Conservation (phyloP, 1,284 basidiomycete species). For the Malassezia globosa region DNA sequence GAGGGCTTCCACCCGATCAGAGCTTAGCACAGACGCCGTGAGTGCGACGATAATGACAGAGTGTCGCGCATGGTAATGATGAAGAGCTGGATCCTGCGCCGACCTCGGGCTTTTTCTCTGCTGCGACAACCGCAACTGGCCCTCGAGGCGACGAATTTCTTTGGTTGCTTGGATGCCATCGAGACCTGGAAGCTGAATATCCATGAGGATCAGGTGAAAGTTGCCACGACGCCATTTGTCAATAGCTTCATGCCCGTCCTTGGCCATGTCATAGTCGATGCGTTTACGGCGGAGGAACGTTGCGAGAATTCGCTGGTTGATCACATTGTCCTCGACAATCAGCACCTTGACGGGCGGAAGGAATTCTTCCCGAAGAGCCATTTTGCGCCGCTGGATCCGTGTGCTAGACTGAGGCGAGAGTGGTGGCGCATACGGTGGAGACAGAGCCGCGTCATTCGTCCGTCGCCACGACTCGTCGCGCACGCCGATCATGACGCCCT, state of each 20-base stretch:
- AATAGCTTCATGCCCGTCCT: slow-evolving; percentile 88
- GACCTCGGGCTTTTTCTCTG: slow-evolving; percentile 12
- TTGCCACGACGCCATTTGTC: slow-evolving; percentile 86
- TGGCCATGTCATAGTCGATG: slow-evolving; percentile 88
- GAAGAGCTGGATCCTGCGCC: neutral
- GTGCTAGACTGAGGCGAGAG: neutral
- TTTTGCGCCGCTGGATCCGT: slow-evolving; percentile 23
- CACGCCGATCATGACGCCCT: slow-evolving; percentile 42
- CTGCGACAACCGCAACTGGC: slow-evolving; percentile 42
- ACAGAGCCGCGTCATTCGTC: neutral
- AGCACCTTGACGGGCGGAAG: slow-evolving; percentile 45
- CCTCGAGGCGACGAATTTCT: slow-evolving; percentile 80
- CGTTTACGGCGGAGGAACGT: slow-evolving; percentile 93
- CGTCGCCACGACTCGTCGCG: neutral
- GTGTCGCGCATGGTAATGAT: slow-evolving; percentile 55
- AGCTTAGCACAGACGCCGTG: slow-evolving; percentile 81
- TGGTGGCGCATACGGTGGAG: neutral
- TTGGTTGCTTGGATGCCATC: slow-evolving; percentile 95
- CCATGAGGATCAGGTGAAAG: slow-evolving; percentile 99
- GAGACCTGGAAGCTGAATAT: slow-evolving; percentile 98
- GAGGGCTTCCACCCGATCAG: slow-evolving; percentile 85
- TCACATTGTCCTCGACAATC: slow-evolving; percentile 68
- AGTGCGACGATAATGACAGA: slow-evolving; percentile 97
- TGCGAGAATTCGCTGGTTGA: slow-evolving; percentile 91
- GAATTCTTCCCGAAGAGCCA: slow-evolving; percentile 33